Evolutionary conservation across 2,329 filamentous ascomycete species (phyloP), one percentile per base, ranked within the genome.

Genomic region (Trichophyton simii): DNA sequence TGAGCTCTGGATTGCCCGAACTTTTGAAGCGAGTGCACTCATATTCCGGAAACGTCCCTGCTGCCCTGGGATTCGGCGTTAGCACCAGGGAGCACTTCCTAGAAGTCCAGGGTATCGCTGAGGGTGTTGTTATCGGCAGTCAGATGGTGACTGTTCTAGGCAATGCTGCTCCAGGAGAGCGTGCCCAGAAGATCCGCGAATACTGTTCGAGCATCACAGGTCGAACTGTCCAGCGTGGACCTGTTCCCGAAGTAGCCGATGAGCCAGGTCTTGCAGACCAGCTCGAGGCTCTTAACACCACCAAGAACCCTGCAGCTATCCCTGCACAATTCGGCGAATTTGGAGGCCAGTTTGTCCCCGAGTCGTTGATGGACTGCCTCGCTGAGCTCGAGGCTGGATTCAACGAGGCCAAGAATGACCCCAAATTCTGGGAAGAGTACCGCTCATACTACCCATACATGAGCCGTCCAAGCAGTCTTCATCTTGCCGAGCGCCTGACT

Each of bases 311-410:
- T 44, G 68, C 75, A 60, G 84, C 87, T 68, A 84, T 94, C 59
- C 89, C 91, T 11, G 84, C 90, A 65, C 86, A 91, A 59, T 97
- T 99, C 69, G 94, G 94, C 66, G 88, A 96, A 72, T 99, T 95
- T 66, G 94, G 94, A 69, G 94, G 94, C 15, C 92, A 97, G 75
- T 99, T 96, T 71, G 94, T 99, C 2, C 94, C 94, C 0, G 94
- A 99, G 75, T 94, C 91, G 20, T 82, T 99, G 64, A 97, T 99
- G 92, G 92, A 97, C 77, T 97, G 92, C 72, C 79, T 99, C 63
- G 86, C 86, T 0, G 84, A 99, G 76, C 83, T 99, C 4, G 92
- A 99, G 76, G 84, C 85, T 31, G 94, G 92, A 38, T 99, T 99
- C 80, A 87, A 94, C 69, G 79, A 87, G 68, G 91, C 94, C 63